A percentile compares a stretch with the other conserved stretches of the same genome.
Conservation (phyloP, 176 grass and related monocot species). For the Lolium multiflorum region DNA sequence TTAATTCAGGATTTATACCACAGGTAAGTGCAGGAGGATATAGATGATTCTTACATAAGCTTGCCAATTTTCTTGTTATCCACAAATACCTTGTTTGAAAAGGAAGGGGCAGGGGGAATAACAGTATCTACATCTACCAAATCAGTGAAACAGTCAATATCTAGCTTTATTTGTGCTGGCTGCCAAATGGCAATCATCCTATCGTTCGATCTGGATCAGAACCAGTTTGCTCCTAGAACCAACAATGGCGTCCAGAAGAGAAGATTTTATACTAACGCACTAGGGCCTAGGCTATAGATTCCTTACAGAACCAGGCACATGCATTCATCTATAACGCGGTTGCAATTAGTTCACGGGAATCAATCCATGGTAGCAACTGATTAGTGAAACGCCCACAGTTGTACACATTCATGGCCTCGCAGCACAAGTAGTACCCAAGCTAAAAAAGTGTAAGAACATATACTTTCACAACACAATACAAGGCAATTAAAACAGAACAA, state of each 20-base stretch:
- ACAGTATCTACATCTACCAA: slow-evolving; percentile 6
- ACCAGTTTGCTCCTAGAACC: background rate
- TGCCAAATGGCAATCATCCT: slow-evolving; percentile 4
- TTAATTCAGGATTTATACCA: slow-evolving; percentile 11
- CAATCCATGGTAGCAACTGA: background rate
- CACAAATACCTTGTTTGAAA: slow-evolving; percentile 23
- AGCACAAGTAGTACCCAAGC: no score
- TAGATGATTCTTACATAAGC: slow-evolving; percentile 11
- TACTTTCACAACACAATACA: no score
- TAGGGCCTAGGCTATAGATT: background rate
- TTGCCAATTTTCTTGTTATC: slow-evolving; percentile 22
- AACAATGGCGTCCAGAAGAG: background rate
- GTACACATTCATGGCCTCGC: no score
- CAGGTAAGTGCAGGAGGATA: background rate
- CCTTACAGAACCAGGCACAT: background rate
- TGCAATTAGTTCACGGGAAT: slow-evolving; percentile 3
- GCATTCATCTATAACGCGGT: slow-evolving; percentile 5
- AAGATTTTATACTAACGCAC: background rate
- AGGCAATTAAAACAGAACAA: no score
- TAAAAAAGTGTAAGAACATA: no score
- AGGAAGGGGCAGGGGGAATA: background rate
- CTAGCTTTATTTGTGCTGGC: background rate
- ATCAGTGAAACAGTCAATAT: slow-evolving; percentile 12
- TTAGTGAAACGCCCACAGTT: background rate
- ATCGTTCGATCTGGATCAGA: slow-evolving; percentile 7